Conservation (phyloP, 495 filamentous ascomycete species). For the Sabuloglossum arenarium region DNA sequence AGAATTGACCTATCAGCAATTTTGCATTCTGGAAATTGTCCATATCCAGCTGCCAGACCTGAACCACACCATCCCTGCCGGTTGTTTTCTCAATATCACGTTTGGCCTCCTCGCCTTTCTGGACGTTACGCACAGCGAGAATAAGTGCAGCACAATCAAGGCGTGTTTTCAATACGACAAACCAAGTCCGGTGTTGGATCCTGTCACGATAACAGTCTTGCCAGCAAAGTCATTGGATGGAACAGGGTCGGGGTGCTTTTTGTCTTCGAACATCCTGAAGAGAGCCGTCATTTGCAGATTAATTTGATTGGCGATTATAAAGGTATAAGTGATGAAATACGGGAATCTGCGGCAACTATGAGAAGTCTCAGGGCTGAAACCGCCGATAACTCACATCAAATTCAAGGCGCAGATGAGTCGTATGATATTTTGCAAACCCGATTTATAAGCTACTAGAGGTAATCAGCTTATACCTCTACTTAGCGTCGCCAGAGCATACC, state of each 20-base stretch:
- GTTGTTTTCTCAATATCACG: slow-evolving; percentile 25
- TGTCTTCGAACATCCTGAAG: too few relatives aligned
- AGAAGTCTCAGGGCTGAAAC: too few relatives aligned
- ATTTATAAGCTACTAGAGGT: too few relatives aligned
- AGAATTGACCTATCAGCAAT: slow-evolving; percentile 21
- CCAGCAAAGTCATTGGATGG: not conserved
- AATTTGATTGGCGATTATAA: too few relatives aligned
- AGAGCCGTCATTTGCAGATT: too few relatives aligned
- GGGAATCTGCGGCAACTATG: too few relatives aligned
- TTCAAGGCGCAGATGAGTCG: too few relatives aligned
- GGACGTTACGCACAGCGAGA: slow-evolving; percentile 15
- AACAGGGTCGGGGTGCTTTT: not conserved
- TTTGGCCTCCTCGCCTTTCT: slow-evolving; percentile 26
- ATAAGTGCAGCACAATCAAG: slow-evolving; percentile 16
- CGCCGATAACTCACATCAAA: too few relatives aligned
- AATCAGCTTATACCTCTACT: too few relatives aligned
- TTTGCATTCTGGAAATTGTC: slow-evolving; percentile 26
- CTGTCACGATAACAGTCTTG: slow-evolving; percentile 2
- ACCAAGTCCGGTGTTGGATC: not conserved
- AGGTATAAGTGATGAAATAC: too few relatives aligned
- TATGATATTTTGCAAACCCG: too few relatives aligned
- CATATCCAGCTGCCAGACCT: slow-evolving; percentile 36
- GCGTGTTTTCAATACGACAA: not conserved
- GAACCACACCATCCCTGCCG: slow-evolving; percentile 18
- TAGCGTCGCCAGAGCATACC: too few relatives aligned